A percentile compares a stretch with the other conserved stretches of the same genome.
Conservation (phyloP, 768 basidiomycete species). For the Panus rudis region DNA sequence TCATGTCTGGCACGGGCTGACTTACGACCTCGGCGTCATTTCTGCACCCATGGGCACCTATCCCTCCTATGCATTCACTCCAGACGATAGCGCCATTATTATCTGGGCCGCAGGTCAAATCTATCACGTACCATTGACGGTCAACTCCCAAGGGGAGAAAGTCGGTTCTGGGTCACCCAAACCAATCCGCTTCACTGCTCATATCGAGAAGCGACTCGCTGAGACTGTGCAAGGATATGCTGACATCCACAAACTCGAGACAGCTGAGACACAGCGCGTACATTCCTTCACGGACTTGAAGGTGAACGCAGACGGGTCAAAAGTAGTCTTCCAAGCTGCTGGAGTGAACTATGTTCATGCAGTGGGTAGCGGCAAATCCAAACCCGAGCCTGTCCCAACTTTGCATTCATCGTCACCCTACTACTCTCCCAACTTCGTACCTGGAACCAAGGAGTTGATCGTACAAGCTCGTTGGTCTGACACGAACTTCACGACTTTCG, state of each 20-base stretch:
- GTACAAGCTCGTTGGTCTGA: conserved; percentile 70
- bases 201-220: conserved; percentile 57
- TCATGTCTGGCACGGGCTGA: conserved; percentile 62
- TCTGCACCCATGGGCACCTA: conserved; percentile 79
- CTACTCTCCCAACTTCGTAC: conserved; percentile 65
- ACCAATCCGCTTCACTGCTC: conserved; percentile 53
- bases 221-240: conserved; percentile 44
- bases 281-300: conserved; percentile 56
- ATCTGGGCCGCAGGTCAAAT: conserved; percentile 75
- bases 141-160: conserved; percentile 49
- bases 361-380: conserved; percentile 18
- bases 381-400: conserved; percentile 39
- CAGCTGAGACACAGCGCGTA: conserved; percentile 46
- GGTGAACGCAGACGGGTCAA: conserved; percentile 45
- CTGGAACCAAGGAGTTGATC: conserved; percentile 39
- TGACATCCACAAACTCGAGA: conserved; percentile 49
- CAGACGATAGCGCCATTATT: conserved; percentile 49
- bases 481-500: conserved; percentile 52
- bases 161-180: conserved; percentile 34
- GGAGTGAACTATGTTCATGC: conserved; percentile 49
- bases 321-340: conserved; percentile 61
- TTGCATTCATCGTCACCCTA: conserved; percentile 40
- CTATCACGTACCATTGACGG: conserved; percentile 48
- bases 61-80: conserved; percentile 66
- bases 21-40: conserved; percentile 54